Base-by-base conservation (phyloP, 202 grass and related monocot species). In the Musa balbisiana region DNA sequence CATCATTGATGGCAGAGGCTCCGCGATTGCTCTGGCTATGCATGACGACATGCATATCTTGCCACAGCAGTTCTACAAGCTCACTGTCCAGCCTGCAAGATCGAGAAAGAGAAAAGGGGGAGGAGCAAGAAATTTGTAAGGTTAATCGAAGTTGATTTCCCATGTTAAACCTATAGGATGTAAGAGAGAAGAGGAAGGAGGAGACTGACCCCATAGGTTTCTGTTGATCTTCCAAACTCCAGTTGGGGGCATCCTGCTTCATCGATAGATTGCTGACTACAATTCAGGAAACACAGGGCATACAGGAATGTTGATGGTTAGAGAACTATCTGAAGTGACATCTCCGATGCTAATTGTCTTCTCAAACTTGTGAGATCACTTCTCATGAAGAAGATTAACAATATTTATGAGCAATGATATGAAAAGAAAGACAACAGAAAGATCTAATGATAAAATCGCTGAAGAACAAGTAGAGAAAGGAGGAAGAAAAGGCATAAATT, bases 11-110 rank as follows among this genome's bases (percentile, higher is more conserved):
- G 20, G 75, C 15, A 4, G 77, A 16, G 53, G 70, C 72, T 83
- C 82, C 87, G 67, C 69, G 76, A 29, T 68, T 79, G 64, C 73
- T 79, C 74, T 92, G 92, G 76, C 63, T 90, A 53, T 88, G 92
- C 89, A 90, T 90, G 24, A 92, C 76, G 1, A 90, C 83, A 67
- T 92, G 87, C 27, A 87, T 85, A 72, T 88, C 78, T 69, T 82
- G 83, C 92, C 92, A 85, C 6, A 96, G 33, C 9, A 96, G 87
- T 74, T 92, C 92, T 13, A 90, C 58, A 65, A 92, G 79, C 10
- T 89, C 85, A 63, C 79, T 70, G 80, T 86, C 87, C 8, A 70
- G 55, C 26, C 49, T 22, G 72, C 70, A 52, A 29, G 9, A 69
- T 49, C 0, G 21, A 17, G n/a, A 5, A 20, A 24, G 8, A n/a